A percentile compares a stretch with the other conserved stretches of the same genome.
Evolutionary conservation across 768 basidiomycete species (phyloP).

Genomic region (Podaxis sp.): DNA sequence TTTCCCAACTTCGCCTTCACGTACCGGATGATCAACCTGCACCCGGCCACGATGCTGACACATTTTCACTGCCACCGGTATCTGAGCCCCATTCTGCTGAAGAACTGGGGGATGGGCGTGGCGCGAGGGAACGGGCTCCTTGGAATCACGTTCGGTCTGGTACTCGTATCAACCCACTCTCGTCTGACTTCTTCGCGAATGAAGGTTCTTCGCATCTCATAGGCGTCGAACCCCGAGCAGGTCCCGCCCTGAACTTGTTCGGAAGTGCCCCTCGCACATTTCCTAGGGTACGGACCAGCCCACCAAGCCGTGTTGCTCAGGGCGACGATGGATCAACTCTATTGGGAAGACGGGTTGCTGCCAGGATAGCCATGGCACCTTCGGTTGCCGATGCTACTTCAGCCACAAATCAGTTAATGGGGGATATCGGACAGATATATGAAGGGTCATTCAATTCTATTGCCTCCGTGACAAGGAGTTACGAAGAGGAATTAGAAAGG

Average conservation of each 20-base stretch:
- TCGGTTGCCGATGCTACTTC: constrained; percentile 19
- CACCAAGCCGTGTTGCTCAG: constrained; percentile 23
- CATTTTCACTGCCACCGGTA: constrained; percentile 25
- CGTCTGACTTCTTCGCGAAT: neutral
- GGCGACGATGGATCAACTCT: constrained; percentile 37
- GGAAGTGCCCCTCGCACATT: neutral
- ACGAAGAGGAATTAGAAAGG: constrained; percentile 12
- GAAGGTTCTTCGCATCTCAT: neutral
- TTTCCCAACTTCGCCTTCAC: constrained; percentile 15
- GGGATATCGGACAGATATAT: constrained; percentile 8
- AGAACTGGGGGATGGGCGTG: neutral
- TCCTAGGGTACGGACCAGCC: neutral
- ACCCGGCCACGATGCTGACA: constrained; percentile 39
- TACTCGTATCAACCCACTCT: neutral
- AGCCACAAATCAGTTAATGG: constrained; percentile 12
- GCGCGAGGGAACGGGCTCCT: constrained; percentile 7
- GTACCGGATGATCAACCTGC: constrained; percentile 32
- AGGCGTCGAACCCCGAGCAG: neutral
- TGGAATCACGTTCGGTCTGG: constrained; percentile 1
- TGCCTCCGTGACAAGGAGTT: constrained; percentile 12
- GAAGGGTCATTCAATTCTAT: constrained; percentile 11
- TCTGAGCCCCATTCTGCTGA: neutral
- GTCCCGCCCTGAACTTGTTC: neutral
- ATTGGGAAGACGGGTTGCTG: constrained; percentile 40
- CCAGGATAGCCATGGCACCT: constrained; percentile 32